These are phyloP conservation scores for Solanum appendiculatum DNA, from an alignment of 257 asterid genomes.

Conservation along the genomic window DNA sequence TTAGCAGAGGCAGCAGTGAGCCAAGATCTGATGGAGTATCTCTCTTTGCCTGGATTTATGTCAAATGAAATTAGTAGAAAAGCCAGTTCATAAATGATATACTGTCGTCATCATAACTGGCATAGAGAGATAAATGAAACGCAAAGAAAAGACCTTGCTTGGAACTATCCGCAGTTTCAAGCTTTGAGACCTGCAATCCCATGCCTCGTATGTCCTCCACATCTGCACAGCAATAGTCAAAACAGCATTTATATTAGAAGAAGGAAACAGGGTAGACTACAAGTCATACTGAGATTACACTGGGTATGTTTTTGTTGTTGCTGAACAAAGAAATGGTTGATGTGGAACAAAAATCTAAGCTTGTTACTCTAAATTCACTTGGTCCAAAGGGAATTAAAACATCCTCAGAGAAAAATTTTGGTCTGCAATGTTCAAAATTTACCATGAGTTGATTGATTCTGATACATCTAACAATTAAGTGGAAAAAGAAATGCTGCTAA, in stretches of 20 bases:
- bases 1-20: conserved; percentile 41
- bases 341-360: neutral
- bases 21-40: conserved; percentile 75
- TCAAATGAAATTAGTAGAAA: conserved; percentile 1
- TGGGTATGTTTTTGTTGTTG: neutral
- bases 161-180: conserved; percentile 55
- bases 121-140: neutral
- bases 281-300: neutral
- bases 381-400: neutral
- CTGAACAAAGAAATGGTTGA: neutral
- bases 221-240: conserved; percentile 34
- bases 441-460: neutral
- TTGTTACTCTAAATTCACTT: neutral
- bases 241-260: neutral
- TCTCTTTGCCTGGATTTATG: conserved; percentile 42
- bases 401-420: neutral
- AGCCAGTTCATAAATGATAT: neutral
- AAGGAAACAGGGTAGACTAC: neutral
- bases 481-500: neutral
- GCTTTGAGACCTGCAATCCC: conserved; percentile 98
- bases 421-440: neutral
- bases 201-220: conserved; percentile 82
- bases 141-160: conserved; percentile 29
- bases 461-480: neutral
- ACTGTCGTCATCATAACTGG: neutral